Percentiles rank a stretch among this genome's conserved stretches.
Evolutionary conservation across 1,284 basidiomycete genomes (phyloP).

Genomic region (Ganoderma meredithae): DNA sequence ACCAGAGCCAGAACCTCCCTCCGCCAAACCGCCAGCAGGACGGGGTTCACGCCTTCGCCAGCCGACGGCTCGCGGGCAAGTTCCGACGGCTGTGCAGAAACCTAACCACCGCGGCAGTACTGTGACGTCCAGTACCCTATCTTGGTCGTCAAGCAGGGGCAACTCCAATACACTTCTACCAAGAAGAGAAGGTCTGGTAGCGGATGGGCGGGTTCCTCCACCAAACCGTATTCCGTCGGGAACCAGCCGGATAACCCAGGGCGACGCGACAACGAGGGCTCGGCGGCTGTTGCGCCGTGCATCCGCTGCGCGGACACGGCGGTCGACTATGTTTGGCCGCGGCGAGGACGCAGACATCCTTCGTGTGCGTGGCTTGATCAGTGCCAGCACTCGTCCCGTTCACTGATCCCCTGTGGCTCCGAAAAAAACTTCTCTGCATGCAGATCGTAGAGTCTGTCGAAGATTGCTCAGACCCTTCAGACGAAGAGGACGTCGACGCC

Average conservation of each 20-base stretch:
- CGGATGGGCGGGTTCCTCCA: neutral
- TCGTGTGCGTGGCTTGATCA: slow-evolving; percentile 24
- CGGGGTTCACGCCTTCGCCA: slow-evolving; percentile 26
- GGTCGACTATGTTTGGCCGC: slow-evolving; percentile 34
- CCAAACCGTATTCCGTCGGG: neutral
- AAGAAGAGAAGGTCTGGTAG: slow-evolving; percentile 9
- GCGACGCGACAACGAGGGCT: neutral
- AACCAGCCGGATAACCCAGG: neutral
- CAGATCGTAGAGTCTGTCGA: slow-evolving; percentile 34
- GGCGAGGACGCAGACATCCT: slow-evolving; percentile 35
- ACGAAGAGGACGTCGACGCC: slow-evolving; percentile 9
- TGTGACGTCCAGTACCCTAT: neutral
- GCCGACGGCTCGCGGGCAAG: slow-evolving; percentile 16
- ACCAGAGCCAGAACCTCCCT: slow-evolving; percentile 13
- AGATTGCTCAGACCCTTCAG: slow-evolving; percentile 33
- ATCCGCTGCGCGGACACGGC: slow-evolving; percentile 31
- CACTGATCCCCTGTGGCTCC: neutral
- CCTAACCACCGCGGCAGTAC: neutral
- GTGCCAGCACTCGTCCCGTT: neutral
- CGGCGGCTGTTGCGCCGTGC: slow-evolving; percentile 31
- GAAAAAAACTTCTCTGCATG: neutral
- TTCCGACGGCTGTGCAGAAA: neutral
- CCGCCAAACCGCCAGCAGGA: neutral
- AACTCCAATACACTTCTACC: neutral
- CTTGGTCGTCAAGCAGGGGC: neutral